Base-by-base conservation (phyloP, 208 protist species). In the Wallacemonas rigidus region DNA sequence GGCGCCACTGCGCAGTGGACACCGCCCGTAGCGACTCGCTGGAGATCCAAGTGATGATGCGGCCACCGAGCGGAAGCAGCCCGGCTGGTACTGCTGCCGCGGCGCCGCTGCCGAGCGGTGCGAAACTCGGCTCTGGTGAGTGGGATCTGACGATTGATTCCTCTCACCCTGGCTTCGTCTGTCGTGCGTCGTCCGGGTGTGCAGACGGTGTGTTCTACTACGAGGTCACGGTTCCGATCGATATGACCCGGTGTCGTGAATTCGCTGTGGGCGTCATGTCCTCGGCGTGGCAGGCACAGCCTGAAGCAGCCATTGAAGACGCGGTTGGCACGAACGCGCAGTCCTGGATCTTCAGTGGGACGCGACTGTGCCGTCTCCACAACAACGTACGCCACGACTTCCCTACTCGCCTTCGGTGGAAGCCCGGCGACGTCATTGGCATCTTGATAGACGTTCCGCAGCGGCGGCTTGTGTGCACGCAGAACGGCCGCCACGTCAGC, bases 261-360 rank as follows among this genome's bases (percentile, higher is more conserved):
- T 60, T 91, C 40, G 26, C 74, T 36, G 81, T 97, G 5, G 94
- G 89, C 17, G 80, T 91, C 47, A 77, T 86, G 8, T 92, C 89
- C n/a, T 53, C 72, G 70, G 40, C 76, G 45, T 44, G 56, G 60
- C 7, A 73, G 50, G 63, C 53, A 45, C 3, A 70, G 61, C 48
- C 75, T 83, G 62, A 68, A 44, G 12, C 70, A 67, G 40, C 40
- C 14, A 3, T 48, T 4, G 60, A 65, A 2, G 74, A 76, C 6
- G 79, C 78, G 1, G 69, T 96, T 15, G 94, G 92, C 41, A 73
- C 83, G 43, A 87, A 96, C 74, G 75, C 62, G 7, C 81, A 89
- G 57, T 94, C 90, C 2, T 98, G 94, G 92, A 75, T 72, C 50
- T 97, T 95, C 79, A 91, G 95, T 77, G 82, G 83, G 15, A 68